Percentiles rank a stretch among this genome's conserved stretches.
phyloP scores from a whole-genome alignment of 768 basidiomycete species.

The Suillus clintonianus region DNA sequence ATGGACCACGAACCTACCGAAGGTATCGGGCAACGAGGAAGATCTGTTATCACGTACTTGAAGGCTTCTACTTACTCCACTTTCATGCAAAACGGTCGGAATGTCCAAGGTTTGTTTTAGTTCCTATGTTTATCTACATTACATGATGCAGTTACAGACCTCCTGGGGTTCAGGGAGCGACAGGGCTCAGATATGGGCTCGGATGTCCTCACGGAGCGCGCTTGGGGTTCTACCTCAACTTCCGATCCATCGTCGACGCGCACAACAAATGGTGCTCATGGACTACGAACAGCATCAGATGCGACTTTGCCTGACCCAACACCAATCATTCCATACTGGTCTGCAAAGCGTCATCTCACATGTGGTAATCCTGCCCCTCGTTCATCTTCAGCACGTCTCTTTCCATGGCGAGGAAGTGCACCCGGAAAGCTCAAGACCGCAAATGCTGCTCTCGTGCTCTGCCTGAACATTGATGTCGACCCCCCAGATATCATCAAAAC shows the following conservation, averaged over 20 bases:
- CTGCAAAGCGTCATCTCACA: constrained; percentile 86
- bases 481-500: constrained; percentile 98
- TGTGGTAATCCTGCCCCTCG: constrained; percentile 83
- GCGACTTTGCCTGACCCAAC: constrained; percentile 47
- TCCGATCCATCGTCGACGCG: constrained; percentile 50
- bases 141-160: constrained; percentile 20
- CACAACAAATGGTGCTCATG: constrained; percentile 34
- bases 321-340: constrained; percentile 81
- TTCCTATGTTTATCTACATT: constrained; percentile 7
- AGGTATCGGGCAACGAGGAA: background rate
- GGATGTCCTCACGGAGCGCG: constrained; percentile 59
- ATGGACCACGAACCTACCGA: background rate
- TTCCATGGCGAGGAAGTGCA: constrained; percentile 78
- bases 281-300: constrained; percentile 43
- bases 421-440: constrained; percentile 90
- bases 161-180: constrained; percentile 17
- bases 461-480: constrained; percentile 96
- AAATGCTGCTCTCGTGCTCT: constrained; percentile 85
- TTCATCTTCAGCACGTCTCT: constrained; percentile 62
- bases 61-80: background rate
- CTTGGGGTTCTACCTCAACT: constrained; percentile 47
- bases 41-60: background rate
- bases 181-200: constrained; percentile 39
- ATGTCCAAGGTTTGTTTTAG: constrained; percentile 20
- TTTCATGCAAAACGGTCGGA: constrained; percentile 33